These are phyloP conservation scores for Mycena epipterygia DNA, from an alignment of 768 basidiomycete genomes.

Conservation along the genomic window DNA sequence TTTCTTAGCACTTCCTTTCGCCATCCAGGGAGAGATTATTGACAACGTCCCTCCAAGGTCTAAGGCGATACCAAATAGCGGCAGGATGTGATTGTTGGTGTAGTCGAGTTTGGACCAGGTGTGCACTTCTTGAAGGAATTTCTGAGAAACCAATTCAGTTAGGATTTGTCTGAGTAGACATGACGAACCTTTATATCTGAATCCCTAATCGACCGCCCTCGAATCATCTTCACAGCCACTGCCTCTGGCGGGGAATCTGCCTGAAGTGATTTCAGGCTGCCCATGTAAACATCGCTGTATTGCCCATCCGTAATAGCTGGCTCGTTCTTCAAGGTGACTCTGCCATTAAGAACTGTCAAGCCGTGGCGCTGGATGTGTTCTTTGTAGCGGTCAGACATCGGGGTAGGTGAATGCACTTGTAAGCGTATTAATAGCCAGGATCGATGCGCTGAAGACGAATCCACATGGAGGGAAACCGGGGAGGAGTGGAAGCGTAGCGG, in stretches of 20 bases:
- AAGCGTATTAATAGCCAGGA: too few relatives aligned
- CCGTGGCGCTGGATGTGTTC: neutral
- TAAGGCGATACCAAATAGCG: constrained; percentile 3
- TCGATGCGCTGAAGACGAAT: too few relatives aligned
- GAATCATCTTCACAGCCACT: constrained; percentile 13
- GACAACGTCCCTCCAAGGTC: neutral
- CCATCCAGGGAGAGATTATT: constrained; percentile 12
- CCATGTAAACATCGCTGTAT: neutral
- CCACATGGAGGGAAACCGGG: too few relatives aligned
- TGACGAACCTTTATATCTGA: constrained; percentile 8
- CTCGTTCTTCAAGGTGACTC: neutral
- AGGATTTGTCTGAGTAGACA: neutral
- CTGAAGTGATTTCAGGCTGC: neutral
- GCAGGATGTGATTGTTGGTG: constrained; percentile 1
- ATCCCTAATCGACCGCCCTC: constrained; percentile 1
- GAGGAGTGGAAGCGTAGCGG: too few relatives aligned
- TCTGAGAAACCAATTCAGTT: neutral
- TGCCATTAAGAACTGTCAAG: neutral
- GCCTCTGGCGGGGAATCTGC: neutral
- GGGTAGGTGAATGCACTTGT: neutral
- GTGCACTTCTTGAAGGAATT: constrained; percentile 5
- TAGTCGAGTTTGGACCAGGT: constrained; percentile 13
- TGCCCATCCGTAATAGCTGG: neutral
- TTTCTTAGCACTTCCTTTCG: neutral
- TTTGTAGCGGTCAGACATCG: neutral